Evolutionary conservation across 116 monocot genomes (phyloP), one percentile per base, ranked within the genome.

Genomic region (Posidonia oceanica): DNA sequence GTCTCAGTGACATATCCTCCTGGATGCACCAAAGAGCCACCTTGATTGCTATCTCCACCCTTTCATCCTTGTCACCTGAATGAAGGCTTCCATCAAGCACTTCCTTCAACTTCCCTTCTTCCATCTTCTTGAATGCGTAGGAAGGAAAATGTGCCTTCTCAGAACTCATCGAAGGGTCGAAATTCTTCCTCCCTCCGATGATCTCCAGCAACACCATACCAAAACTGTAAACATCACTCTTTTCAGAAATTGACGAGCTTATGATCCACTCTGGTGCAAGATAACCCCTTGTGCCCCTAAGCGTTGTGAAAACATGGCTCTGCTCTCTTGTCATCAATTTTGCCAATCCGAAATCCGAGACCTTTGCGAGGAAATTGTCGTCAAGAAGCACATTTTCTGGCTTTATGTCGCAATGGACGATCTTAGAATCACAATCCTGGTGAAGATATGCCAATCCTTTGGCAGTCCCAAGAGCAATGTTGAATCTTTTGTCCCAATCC

Each of bases 201-300:
- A 89, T 86, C 75, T 94, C 94, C 61, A 94, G 83, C 68, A 89
- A 73, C 36, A 94, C 94, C 89, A 94, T 94, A 2, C 94, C 94
- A 53, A 70, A 94, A 75, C 89, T 94, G 72, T 94, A 94, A 15
- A 94, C 94, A 63, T 94, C 94, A 8, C 94, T 87, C 62, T 87
- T 89, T 74, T 94, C 94, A 5, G 94, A 94, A 18, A 94, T 89
- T 1, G 94, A 84, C 51, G 87, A 83, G 71, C 73, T 87, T 16
- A 81, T 87, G 72, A 94, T 83, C 94, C 89, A 89, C 64, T 94
- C 94, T 3, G 94, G 94, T 17, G 94, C 94, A 4, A 94, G 84
- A 69, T 94, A 94, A 20, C 94, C 94, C 56, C 94, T 79, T 0
- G 94, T 89, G 52, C 94, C 94, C 63, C 89, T 63, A 5, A 94